Percentiles rank a stretch among this genome's conserved stretches.
Conservation (phyloP, 2,329 filamentous ascomycete genomes). For the Calonectria leucothoes region DNA sequence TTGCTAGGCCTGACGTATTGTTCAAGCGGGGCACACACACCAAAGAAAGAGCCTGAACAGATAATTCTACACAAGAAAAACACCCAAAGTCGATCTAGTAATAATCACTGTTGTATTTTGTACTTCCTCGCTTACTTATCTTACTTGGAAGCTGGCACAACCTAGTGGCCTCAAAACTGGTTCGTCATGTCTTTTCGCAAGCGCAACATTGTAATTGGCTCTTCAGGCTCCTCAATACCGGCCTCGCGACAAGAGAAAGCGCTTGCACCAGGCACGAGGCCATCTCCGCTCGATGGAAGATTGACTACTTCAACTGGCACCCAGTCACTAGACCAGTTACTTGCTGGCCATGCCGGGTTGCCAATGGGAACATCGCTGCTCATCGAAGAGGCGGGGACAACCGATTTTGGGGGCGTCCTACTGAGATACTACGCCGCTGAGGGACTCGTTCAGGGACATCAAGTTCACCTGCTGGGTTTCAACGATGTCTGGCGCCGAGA, state of each 20-base stretch:
- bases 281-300: conserved; percentile 89
- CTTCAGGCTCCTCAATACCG: conserved; percentile 37
- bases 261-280: conserved; percentile 69
- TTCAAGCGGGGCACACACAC: conserved; percentile 39
- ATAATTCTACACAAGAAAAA: background rate
- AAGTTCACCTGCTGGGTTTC: conserved; percentile 85
- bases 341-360: conserved; percentile 89
- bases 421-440: conserved; percentile 93
- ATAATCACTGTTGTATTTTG: background rate
- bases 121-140: background rate
- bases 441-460: conserved; percentile 90
- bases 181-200: conserved; percentile 67
- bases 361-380: conserved; percentile 84
- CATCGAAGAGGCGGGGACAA: conserved; percentile 90
- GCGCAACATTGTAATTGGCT: conserved; percentile 63
- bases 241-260: conserved; percentile 48
- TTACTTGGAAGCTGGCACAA: background rate
- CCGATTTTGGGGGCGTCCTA: conserved; percentile 89
- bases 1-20: conserved; percentile 29
- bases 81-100: background rate
- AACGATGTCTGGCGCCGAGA: conserved; percentile 85
- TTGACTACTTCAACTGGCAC: conserved; percentile 93
- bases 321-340: conserved; percentile 82
- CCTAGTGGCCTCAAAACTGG: background rate
- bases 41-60: background rate